Base-by-base conservation (phyloP, 106 monocot genomes). In the Ottelia alismoides region DNA sequence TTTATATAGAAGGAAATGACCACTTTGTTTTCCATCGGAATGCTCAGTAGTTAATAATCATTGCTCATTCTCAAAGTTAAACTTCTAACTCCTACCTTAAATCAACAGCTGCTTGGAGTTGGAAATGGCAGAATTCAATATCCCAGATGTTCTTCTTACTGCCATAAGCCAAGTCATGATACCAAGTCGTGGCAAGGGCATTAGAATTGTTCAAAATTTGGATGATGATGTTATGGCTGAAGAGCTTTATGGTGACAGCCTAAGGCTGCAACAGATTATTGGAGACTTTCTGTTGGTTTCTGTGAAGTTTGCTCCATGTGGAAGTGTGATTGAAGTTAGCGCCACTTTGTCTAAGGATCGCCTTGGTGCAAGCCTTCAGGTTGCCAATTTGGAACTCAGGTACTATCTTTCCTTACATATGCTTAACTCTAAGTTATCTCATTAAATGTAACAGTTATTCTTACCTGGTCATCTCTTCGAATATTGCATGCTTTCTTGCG, bases 191-290 rank as follows among this genome's bases (percentile, higher is more conserved):
- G 76, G 57, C 23, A 96, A 77, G 67, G 84, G 85, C 24, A 60
- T 96, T 26, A 63, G 59, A 47, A 51, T 96, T 44, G 25, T 55
- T 16, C 77, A 79, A 48, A 57, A 82, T 31, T 40, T 79, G 30
- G 56, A 84, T 14, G 63, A 75, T 2, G 66, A 28, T 20, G 66
- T 85, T 26, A 66, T 79, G 76, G 66, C 49, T 3, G 79, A 96
- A 74, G 28, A 10, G 17, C 59, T 96, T 30, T 96, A 77, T 49
- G 96, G 96, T 25, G 96, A 96, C 53, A 72, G 69, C 26, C 47
- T 78, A 29, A 81, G 96, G 71, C 70, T 94, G 65, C 96, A 96
- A 58, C 96, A 96, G 56, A 96, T 96, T 49, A 32, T 89, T 47
- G 78, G 89, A 30, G 79, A 79, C 70, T 89, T 96, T 66, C 67